Base-by-base conservation (phyloP, 2,329 filamentous ascomycete species). In the Talaromyces sp. region DNA sequence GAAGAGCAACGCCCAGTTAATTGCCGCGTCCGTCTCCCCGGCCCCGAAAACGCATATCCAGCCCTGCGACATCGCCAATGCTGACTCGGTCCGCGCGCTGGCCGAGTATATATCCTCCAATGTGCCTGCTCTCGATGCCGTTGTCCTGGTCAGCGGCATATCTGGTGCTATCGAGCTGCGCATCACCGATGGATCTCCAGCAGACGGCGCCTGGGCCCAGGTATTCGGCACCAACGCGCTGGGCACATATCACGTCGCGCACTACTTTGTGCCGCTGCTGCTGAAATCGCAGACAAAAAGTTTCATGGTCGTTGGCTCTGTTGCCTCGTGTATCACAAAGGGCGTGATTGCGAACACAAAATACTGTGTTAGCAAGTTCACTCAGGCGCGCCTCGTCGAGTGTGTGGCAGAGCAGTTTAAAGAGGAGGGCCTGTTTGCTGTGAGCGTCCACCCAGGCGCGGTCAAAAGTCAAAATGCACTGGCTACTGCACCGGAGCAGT, bases 301-400 rank as follows among this genome's bases (percentile, higher is more conserved):
- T 0, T 72, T 75, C 59, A 69, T 75, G 22, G 68, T 66, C 8
- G 67, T 75, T 15, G 66, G 67, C 13, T 66, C 64, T 1, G 63
- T 72, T 57, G 72, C 70, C 32, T 69, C 64, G 3, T 73, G 67
- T 28, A 74, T 79, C 6, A 69, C 72, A 1, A 68, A 69, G 3
- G 77, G 76, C 0, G 66, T 71, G 2, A 77, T 80, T 59, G 78
- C 77, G 2, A 80, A 78, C 60, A 67, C 71, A 8, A 71, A 71
- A 42, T 76, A 76, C 62, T 73, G 68, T 32, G 67, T 75, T 25
- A 70, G 65, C 60, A 76, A 76, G 61, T 65, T 69, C 44, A 73
- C 73, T 8, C 72, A 75, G 61, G 68, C 72, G 33, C 70, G 72
- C 28, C 58, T 78, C 33, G 66, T 75, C 19, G 75, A 77, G 62